These are phyloP conservation scores for Capronia americana DNA, from an alignment of 2,329 filamentous ascomycete genomes.

Conservation along the genomic window DNA sequence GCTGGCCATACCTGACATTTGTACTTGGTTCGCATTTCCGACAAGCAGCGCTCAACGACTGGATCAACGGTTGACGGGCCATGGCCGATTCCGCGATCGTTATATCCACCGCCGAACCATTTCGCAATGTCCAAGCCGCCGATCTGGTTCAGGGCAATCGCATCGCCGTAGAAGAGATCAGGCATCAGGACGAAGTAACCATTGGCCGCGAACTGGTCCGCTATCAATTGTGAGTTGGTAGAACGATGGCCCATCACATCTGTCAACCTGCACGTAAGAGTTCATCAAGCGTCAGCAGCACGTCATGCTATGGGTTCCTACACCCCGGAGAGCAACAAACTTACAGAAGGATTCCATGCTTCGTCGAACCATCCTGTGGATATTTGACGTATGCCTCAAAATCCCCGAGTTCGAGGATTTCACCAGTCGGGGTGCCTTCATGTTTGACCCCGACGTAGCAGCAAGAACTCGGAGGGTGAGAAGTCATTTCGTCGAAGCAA, in stretches of 20 bases:
- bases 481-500: slow-evolving; percentile 12
- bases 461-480: slow-evolving; percentile 13
- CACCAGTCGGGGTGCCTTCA: slow-evolving; percentile 8
- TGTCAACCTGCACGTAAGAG: slow-evolving; percentile 45
- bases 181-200: slow-evolving; percentile 71
- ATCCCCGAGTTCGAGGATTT: not conserved
- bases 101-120: slow-evolving; percentile 21
- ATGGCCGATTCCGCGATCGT: slow-evolving; percentile 44
- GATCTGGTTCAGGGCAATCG: slow-evolving; percentile 61
- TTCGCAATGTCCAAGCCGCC: slow-evolving; percentile 52
- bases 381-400: slow-evolving; percentile 20
- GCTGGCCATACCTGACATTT: slow-evolving; percentile 13
- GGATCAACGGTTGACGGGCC: slow-evolving; percentile 56
- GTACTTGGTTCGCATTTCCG: slow-evolving; percentile 40
- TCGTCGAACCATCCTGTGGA: slow-evolving; percentile 8
- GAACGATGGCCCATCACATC: slow-evolving; percentile 65
- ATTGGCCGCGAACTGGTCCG: slow-evolving; percentile 75
- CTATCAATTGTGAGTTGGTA: slow-evolving; percentile 67
- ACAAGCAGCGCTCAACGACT: slow-evolving; percentile 55
- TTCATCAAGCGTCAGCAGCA: not conserved
- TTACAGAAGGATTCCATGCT: slow-evolving; percentile 11
- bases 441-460: slow-evolving; percentile 21
- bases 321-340: not conserved
- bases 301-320: not conserved
- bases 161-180: slow-evolving; percentile 73